Conservation (phyloP, 202 grass and related monocot genomes). For the Cymbopogon flexuosus region DNA sequence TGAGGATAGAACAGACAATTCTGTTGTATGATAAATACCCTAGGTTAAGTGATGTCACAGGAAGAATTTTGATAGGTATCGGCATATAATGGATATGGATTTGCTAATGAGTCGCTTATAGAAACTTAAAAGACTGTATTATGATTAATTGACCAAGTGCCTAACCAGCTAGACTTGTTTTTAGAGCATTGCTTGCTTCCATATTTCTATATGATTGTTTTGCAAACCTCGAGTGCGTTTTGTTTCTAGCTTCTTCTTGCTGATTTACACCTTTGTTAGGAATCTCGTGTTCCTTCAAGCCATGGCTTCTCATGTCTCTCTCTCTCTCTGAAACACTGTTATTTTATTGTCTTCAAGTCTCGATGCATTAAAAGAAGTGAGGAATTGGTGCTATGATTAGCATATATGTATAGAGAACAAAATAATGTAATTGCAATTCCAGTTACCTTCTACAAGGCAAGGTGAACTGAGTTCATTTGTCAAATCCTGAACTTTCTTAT, state of each 20-base stretch:
- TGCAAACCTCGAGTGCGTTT: not conserved
- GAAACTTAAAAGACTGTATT: not conserved
- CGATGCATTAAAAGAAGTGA: not conserved
- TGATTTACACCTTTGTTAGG: not conserved
- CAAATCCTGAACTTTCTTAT: not conserved
- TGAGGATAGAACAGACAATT: not conserved
- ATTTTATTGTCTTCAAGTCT: not conserved
- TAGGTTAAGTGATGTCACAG: too few relatives aligned
- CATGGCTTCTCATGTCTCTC: not conserved
- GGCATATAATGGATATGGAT: not conserved
- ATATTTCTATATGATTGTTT: not conserved
- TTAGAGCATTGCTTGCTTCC: not conserved
- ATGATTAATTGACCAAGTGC: not conserved
- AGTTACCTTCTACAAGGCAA: not conserved
- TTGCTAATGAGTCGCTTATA: not conserved
- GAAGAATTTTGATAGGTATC: not conserved
- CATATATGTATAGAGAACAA: not conserved
- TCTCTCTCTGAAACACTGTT: not conserved
- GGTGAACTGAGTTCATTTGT: not conserved
- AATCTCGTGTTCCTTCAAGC: not conserved
- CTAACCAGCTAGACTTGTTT: not conserved
- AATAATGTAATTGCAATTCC: not conserved
- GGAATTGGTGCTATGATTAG: not conserved
- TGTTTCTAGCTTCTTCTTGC: not conserved
- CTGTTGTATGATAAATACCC: not conserved